Evolutionary conservation across 148 eudicot genomes (phyloP), one percentile per base, ranked within the genome.

Genomic region (Pharnaceum exiguum): DNA sequence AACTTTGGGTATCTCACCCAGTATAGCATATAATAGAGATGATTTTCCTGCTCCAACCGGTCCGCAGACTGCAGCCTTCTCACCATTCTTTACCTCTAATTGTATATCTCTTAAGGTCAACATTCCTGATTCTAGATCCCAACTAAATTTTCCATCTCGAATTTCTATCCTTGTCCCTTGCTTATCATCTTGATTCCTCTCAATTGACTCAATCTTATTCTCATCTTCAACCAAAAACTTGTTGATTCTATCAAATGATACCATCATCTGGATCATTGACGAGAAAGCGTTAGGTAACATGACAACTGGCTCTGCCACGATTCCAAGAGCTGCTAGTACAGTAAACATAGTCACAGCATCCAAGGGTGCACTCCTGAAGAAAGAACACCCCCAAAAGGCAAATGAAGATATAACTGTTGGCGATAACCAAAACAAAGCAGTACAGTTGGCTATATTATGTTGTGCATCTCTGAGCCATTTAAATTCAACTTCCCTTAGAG

Each of bases 31-130:
- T 29, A 84, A 43, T 26, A 84, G 62, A 4, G 91, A 81, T 8
- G 91, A 84, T 56, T 84, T 84, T 16, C 91, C 87, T 23, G 82
- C 70, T 17, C 87, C 91, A 69, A 84, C 91, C 1, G 80, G 77
- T 16, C 91, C 87, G 64, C 84, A 81, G 51, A 84, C 69, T 6
- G 91, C 91, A 33, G 77, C 30, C 50, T 81, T 78, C 46, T 76
- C 57, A 18, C 78, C 77, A 3, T 25, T 1, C 51, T 52, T 55
- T 3, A 67, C 78, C 37, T 67, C 69, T 47, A 85, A 36, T 17
- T 40, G 59, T 22, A 84, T 55, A 53, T 76, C 62, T 58, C 27
- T 62, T 1, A 81, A 60, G 4, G 80, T 74, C 42, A 63, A 54
- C 46, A 12, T 48, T 10, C 35, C 25, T 25, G 72, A 60, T 28